A percentile compares a stretch with the other conserved stretches of the same genome.
Evolutionary conservation across 225 moss, liverwort and hornwort species (phyloP).

Genomic region (Bryoerythrophyllum caledonicum): DNA sequence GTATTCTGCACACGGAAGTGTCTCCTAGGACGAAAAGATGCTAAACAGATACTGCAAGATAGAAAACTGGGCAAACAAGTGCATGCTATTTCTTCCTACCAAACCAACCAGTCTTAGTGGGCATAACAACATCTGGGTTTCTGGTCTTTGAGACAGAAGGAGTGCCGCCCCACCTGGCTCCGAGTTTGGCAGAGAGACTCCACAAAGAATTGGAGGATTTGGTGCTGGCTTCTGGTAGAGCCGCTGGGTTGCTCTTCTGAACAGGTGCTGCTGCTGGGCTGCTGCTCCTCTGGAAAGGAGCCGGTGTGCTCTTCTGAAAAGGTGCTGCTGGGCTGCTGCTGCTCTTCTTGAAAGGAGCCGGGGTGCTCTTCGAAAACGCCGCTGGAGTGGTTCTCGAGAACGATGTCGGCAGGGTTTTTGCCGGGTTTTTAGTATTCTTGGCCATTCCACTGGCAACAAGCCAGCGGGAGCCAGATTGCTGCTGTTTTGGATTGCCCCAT

Average conservation of each 20-base stretch:
- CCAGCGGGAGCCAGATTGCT: slow-evolving; percentile 95
- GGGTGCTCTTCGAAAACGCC: slow-evolving; percentile 34
- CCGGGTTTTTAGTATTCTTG: slow-evolving; percentile 65
- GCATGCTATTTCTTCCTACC: slow-evolving; percentile 50
- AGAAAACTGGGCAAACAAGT: neutral
- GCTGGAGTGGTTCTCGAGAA: slow-evolving; percentile 31
- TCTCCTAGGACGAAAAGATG: slow-evolving; percentile 11
- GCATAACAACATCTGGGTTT: slow-evolving; percentile 55
- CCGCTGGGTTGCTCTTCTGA: slow-evolving; percentile 1
- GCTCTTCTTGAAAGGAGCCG: slow-evolving; percentile 26
- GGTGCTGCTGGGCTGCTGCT: neutral
- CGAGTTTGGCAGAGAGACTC: slow-evolving; percentile 55
- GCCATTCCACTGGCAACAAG: slow-evolving; percentile 96
- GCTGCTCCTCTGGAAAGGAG: slow-evolving; percentile 31
- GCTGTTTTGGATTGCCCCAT: slow-evolving; percentile 91
- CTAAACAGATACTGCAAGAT: slow-evolving; percentile 10
- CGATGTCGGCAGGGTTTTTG: too few species aligned
- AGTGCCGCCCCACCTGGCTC: slow-evolving; percentile 51
- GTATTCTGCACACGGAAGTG: slow-evolving; percentile 17
- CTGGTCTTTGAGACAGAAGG: slow-evolving; percentile 46
- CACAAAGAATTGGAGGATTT: slow-evolving; percentile 44
- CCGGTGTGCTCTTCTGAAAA: slow-evolving; percentile 32
- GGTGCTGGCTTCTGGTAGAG: slow-evolving; percentile 11
- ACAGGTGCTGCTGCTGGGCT: neutral
- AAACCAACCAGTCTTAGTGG: slow-evolving; percentile 53